phyloP scores from a whole-genome alignment of 2,329 filamentous ascomycete genomes.

The Atkinsonella hypoxylon region DNA sequence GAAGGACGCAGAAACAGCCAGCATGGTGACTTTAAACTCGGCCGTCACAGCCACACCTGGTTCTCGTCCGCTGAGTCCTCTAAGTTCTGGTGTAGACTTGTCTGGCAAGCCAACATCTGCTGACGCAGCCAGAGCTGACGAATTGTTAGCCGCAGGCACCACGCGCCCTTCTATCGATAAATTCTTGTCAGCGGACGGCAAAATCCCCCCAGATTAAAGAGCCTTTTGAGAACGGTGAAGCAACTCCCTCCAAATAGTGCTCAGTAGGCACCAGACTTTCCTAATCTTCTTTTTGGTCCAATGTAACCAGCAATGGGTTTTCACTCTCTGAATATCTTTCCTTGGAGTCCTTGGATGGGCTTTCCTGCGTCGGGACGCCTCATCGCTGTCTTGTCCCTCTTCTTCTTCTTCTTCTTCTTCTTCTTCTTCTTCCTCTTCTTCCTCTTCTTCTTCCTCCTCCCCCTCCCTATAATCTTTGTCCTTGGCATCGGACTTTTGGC shows the following conservation, averaged over 20 bases:
- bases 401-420: too few relatives aligned
- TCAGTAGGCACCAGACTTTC: neutral
- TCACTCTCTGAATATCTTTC: too few relatives aligned
- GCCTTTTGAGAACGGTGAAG: neutral
- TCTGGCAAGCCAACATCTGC: slow-evolving; percentile 1
- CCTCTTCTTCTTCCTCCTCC: too few relatives aligned
- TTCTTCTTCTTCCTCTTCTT: too few relatives aligned
- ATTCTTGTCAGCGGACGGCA: slow-evolving; percentile 37
- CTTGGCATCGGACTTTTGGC: too few relatives aligned
- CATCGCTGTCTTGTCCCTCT: too few relatives aligned
- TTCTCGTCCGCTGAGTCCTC: slow-evolving; percentile 22
- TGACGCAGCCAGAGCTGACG: slow-evolving; percentile 6
- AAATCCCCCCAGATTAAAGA: slow-evolving; percentile 23
- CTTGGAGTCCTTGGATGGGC: too few relatives aligned
- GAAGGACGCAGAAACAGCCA: slow-evolving; percentile 52
- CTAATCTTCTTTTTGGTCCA: too few relatives aligned
- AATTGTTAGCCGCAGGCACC: slow-evolving; percentile 3
- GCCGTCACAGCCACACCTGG: slow-evolving; percentile 17
- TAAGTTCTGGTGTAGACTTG: slow-evolving; percentile 1
- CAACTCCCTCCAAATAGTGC: neutral
- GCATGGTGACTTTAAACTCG: slow-evolving; percentile 55
- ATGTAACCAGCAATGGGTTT: too few relatives aligned
- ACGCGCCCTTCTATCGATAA: slow-evolving; percentile 32
- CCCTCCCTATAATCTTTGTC: too few relatives aligned
- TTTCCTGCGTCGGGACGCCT: too few relatives aligned